A percentile compares a stretch with the other conserved stretches of the same genome.
phyloP scores from a whole-genome alignment of 2,329 filamentous ascomycete species.

The Cryphonectria nitschkei region DNA sequence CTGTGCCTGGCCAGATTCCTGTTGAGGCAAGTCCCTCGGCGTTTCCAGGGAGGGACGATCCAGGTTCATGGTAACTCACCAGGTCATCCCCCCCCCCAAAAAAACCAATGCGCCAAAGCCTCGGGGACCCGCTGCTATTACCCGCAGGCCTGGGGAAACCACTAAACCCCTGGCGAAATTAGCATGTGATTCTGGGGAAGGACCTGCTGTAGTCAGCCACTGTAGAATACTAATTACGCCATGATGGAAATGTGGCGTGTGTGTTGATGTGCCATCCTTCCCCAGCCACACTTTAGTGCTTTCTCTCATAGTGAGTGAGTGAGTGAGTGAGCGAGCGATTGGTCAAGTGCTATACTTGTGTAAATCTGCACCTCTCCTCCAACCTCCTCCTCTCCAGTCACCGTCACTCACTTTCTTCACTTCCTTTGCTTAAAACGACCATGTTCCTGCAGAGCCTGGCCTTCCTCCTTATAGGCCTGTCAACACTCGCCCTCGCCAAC shows the following conservation, averaged over 20 bases:
- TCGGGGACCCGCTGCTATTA: slow-evolving; percentile 1
- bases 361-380: too few species aligned
- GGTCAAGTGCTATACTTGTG: too few species aligned
- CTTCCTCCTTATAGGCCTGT: slow-evolving; percentile 28
- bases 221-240: background rate
- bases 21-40: slow-evolving; percentile 14
- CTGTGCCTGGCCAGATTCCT: background rate
- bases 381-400: too few species aligned
- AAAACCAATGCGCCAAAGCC: background rate
- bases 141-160: background rate
- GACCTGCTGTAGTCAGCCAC: background rate
- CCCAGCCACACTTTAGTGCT: background rate
- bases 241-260: background rate
- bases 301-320: too few species aligned
- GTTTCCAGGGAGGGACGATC: background rate
- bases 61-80: background rate
- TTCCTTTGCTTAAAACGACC: background rate
- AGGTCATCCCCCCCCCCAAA: background rate
- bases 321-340: too few species aligned
- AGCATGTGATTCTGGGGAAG: slow-evolving; percentile 31
- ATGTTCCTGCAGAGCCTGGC: slow-evolving; percentile 20
- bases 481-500: slow-evolving; percentile 60
- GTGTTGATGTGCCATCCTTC: background rate
- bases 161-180: background rate
- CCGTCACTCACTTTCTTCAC: background rate